phyloP scores from a whole-genome alignment of 495 filamentous ascomycete genomes.

The Aspergillus hancockii region DNA sequence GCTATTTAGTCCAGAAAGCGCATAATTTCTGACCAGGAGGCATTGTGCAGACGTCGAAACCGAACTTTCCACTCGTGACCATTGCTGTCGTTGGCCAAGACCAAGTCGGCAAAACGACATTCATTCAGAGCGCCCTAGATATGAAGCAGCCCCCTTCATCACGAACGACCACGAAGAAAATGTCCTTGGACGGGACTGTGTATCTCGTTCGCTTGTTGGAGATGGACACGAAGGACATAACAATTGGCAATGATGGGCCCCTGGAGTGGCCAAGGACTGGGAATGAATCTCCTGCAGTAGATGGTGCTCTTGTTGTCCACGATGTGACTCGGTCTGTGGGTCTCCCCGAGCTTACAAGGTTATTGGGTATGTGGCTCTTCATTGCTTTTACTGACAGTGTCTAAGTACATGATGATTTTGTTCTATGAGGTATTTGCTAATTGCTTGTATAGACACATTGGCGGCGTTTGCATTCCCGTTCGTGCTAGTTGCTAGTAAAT shows the following conservation, averaged over 20 bases:
- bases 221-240: constrained; percentile 49
- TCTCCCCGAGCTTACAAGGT: constrained; percentile 63
- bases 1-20: background rate
- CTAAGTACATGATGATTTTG: background rate
- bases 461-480: constrained; percentile 67
- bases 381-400: background rate
- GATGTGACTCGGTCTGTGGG: constrained; percentile 77
- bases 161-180: constrained; percentile 62
- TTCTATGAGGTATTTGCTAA: constrained; percentile 4
- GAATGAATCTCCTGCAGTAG: constrained; percentile 60
- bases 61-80: constrained; percentile 60
- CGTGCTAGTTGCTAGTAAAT: constrained; percentile 81
- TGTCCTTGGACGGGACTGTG: constrained; percentile 72
- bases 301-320: constrained; percentile 83
- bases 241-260: constrained; percentile 51
- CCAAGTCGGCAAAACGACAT: constrained; percentile 86
- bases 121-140: constrained; percentile 78
- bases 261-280: constrained; percentile 80
- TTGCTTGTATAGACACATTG: constrained; percentile 59
- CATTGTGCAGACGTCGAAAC: constrained; percentile 27
- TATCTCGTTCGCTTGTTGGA: constrained; percentile 84
- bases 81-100: constrained; percentile 82
- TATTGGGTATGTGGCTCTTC: constrained; percentile 48
- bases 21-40: constrained; percentile 19
- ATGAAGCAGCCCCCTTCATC: constrained; percentile 60